These are phyloP conservation scores for Phylloporus sp. DNA, from an alignment of 1,284 basidiomycete genomes.

Conservation along the genomic window DNA sequence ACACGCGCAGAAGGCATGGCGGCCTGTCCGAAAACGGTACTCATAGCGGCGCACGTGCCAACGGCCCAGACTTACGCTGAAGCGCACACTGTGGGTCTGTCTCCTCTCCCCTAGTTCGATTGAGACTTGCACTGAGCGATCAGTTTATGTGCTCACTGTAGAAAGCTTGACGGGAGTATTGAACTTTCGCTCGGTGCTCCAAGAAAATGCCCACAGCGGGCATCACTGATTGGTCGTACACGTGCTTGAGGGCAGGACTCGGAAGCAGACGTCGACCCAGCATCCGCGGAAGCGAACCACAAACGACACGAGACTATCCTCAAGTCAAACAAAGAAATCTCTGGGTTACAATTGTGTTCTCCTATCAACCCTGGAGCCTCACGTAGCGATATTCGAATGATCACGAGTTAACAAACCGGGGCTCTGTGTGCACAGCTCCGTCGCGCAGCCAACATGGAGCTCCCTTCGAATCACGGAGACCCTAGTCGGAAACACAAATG, in stretches of 20 bases:
- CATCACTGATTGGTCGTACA: constrained; percentile 17
- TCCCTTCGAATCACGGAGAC: constrained; percentile 1
- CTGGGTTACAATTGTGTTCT: background rate
- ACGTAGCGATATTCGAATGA: constrained; percentile 1
- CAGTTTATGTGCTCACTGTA: background rate
- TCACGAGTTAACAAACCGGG: constrained; percentile 6
- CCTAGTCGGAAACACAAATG: constrained; percentile 4
- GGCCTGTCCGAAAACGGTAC: constrained; percentile 10
- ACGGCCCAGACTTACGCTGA: background rate
- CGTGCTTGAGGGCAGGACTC: constrained; percentile 25
- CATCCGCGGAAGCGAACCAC: constrained; percentile 17
- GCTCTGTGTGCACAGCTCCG: constrained; percentile 12
- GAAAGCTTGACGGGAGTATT: background rate
- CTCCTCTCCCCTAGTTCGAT: background rate
- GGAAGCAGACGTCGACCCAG: background rate
- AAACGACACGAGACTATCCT: too few species aligned
- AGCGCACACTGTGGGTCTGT: background rate
- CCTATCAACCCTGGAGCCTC: constrained; percentile 22
- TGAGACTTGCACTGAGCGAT: background rate
- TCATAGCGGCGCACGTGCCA: constrained; percentile 21
- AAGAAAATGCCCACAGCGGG: background rate
- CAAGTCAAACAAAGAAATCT: background rate
- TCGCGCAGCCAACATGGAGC: background rate
- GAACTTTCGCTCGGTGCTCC: constrained; percentile 7
- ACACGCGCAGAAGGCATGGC: constrained; percentile 33